phyloP scores from a whole-genome alignment of 164 flowering plant species.

The Vitis rupestris region DNA sequence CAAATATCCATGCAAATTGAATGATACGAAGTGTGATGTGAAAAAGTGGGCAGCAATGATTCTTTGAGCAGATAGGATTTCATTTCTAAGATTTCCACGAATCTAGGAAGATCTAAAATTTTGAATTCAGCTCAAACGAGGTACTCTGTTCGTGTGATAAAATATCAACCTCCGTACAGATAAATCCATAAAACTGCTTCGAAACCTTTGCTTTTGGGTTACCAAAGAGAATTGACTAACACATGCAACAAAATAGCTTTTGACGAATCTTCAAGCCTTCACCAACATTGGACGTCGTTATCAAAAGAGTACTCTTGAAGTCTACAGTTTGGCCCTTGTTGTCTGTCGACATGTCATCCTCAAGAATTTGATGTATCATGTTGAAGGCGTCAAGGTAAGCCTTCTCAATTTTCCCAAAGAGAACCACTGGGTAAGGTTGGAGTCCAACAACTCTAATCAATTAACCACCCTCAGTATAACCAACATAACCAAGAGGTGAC shows the following conservation, averaged over 20 bases:
- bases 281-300: slow-evolving; percentile 89
- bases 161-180: neutral
- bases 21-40: too few species aligned
- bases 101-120: neutral
- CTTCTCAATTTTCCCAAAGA: slow-evolving; percentile 74
- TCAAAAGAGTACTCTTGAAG: slow-evolving; percentile 82
- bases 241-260: too few species aligned
- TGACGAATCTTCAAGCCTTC: neutral
- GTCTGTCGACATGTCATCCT: slow-evolving; percentile 82
- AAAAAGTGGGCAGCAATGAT: neutral
- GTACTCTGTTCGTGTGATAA: neutral
- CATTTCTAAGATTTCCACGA: neutral
- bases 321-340: slow-evolving; percentile 87
- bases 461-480: slow-evolving; percentile 89
- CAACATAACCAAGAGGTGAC: slow-evolving; percentile 91
- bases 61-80: neutral
- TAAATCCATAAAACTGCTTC: neutral
- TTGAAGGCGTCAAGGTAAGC: slow-evolving; percentile 96
- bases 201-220: neutral
- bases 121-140: neutral
- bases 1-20: too few species aligned
- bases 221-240: neutral
- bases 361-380: slow-evolving; percentile 93
- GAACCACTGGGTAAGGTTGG: too few species aligned
- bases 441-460: slow-evolving; percentile 61